These are phyloP conservation scores for Pelargonium cotyledonis DNA, from an alignment of 441 rosid species.

Conservation along the genomic window DNA sequence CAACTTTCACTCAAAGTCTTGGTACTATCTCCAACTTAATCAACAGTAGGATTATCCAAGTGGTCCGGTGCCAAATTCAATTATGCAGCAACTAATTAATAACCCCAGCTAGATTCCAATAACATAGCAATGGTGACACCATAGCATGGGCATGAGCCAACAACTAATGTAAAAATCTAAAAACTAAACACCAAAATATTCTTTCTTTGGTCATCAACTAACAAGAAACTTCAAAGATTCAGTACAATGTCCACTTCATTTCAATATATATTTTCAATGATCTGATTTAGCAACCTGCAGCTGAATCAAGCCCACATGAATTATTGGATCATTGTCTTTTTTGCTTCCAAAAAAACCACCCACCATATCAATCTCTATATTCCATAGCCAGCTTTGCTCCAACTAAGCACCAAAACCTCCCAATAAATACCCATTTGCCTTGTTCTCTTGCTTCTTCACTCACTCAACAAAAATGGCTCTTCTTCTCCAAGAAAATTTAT, in stretches of 20 bases:
- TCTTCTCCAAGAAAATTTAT: slow-evolving; percentile 24
- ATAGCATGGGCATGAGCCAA: no score
- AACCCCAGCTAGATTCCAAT: no score
- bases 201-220: not conserved
- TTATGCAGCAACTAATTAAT: no score
- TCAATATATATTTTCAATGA: not conserved
- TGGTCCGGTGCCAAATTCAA: no score
- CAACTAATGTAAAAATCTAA: no score
- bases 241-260: slow-evolving; percentile 4
- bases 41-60: no score
- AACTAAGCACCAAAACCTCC: slow-evolving; percentile 4
- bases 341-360: not conserved
- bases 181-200: no score
- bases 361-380: no score
- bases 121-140: no score
- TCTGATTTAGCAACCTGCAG: not conserved
- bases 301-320: not conserved
- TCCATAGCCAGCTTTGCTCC: slow-evolving; percentile 1
- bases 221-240: not conserved
- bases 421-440: slow-evolving; percentile 7
- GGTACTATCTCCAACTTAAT: no score
- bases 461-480: slow-evolving; percentile 29
- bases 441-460: not conserved
- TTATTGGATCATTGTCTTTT: not conserved
- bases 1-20: no score